Percentiles rank a stretch among this genome's conserved stretches.
These are phyloP conservation scores for Tuber magnatum DNA, from an alignment of 495 filamentous ascomycete species.

Conservation along the genomic window DNA sequence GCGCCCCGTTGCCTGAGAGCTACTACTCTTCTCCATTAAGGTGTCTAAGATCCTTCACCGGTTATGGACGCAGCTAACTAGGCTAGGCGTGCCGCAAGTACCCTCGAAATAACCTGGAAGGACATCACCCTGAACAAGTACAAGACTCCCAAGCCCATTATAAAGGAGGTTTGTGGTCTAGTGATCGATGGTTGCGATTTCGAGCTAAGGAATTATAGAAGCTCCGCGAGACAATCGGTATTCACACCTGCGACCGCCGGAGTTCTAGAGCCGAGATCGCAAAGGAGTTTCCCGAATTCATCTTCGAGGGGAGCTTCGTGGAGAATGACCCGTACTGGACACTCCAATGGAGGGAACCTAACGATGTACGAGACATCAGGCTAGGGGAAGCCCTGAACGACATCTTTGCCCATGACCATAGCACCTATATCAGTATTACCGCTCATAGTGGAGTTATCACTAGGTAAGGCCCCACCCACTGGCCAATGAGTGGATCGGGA, in stretches of 20 bases:
- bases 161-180: slow-evolving; percentile 65
- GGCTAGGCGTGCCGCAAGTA: slow-evolving; percentile 34
- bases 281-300: slow-evolving; percentile 52
- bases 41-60: slow-evolving; percentile 11
- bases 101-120: slow-evolving; percentile 36
- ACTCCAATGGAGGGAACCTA: slow-evolving; percentile 50
- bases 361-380: slow-evolving; percentile 51
- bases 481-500: background rate
- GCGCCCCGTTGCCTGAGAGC: slow-evolving; percentile 56
- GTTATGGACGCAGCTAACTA: slow-evolving; percentile 2
- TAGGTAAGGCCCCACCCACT: slow-evolving; percentile 18
- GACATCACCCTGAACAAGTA: slow-evolving; percentile 26
- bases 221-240: slow-evolving; percentile 62
- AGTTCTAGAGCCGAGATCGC: slow-evolving; percentile 53
- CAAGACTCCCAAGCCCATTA: slow-evolving; percentile 47
- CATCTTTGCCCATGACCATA: slow-evolving; percentile 56
- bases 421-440: slow-evolving; percentile 59
- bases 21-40: slow-evolving; percentile 65
- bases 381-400: slow-evolving; percentile 54
- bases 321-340: slow-evolving; percentile 59
- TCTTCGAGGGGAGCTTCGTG: slow-evolving; percentile 56
- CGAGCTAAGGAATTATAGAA: slow-evolving; percentile 39
- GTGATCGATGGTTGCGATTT: slow-evolving; percentile 60
- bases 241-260: slow-evolving; percentile 75
- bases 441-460: slow-evolving; percentile 48